Evolutionary conservation across 2,329 filamentous ascomycete species (phyloP), one percentile per base, ranked within the genome.

Genomic region (Cladosporium phlei): DNA sequence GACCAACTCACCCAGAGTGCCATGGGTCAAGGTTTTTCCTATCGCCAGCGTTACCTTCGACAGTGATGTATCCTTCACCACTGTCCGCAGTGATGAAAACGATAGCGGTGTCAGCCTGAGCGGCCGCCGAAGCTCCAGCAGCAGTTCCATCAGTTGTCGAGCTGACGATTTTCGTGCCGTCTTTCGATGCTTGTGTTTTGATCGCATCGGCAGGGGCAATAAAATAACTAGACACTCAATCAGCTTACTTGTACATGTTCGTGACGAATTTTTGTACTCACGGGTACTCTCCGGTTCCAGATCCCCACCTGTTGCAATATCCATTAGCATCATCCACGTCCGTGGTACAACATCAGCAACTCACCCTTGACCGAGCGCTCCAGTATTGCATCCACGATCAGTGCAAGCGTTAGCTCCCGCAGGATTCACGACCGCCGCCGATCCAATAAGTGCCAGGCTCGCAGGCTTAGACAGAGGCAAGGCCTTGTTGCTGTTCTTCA

Each of bases 361-460:
- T 45, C 24, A 45, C 69, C 67, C 7, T 65, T 59, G 4, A 62
- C 55, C 3, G 69, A 45, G 55, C 0, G 80, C 78, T 2, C 69
- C 69, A 30, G 63, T 62, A 19, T 42, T 43, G 38, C 91, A 96
- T 38, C 78, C 83, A 34, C 88, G 80, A 62, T 95, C 88, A 5
- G 69, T 58, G 64, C 91, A 97, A 4, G 72, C 73, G 59, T 96
- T 96, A 2, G 84, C 80, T 0, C 89, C 89, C 16, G 78, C 65
- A 6, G 64, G 64, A 7, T 81, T 83, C 24, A 69, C 69, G 30
- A 61, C 65, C 48, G 67, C 66, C 46, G 69, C 66, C 21, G 67
- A 67, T 3, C 67, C 67, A 38, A 67, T 68, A 12, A 70, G 57
- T 27, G 61, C 63, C 5, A 70, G 47, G 48, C 65, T 67, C 3